These are phyloP conservation scores for Perkinsus chesapeaki DNA, from an alignment of 169 alveolate species.

Conservation along the genomic window DNA sequence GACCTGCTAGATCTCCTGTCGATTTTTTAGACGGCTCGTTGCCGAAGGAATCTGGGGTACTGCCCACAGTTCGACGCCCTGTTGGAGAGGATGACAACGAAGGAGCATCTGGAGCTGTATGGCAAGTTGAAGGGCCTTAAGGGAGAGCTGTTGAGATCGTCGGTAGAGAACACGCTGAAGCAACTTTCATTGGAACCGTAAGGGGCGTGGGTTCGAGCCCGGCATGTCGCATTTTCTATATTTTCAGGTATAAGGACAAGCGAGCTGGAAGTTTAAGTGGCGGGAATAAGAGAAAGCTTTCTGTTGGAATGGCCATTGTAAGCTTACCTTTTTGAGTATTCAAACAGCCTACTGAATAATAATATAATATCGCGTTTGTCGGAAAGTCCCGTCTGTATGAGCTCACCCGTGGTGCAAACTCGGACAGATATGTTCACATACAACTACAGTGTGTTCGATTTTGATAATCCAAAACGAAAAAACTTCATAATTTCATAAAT, in stretches of 20 bases:
- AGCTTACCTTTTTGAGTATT: conserved; percentile 71
- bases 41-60: conserved; percentile 48
- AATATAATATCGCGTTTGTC: too few species aligned
- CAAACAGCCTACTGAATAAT: conserved; percentile 63
- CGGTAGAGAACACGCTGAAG: not conserved
- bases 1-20: too few species aligned
- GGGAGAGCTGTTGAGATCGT: not conserved
- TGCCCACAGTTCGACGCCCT: conserved; percentile 75
- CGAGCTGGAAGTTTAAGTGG: conserved; percentile 62
- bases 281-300: conserved; percentile 80
- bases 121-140: conserved; percentile 60
- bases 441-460: too few species aligned
- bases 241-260: conserved; percentile 31
- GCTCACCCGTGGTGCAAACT: too few species aligned
- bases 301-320: conserved; percentile 75
- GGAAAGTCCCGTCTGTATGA: too few species aligned
- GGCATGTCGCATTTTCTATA: conserved; percentile 2
- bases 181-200: not conserved
- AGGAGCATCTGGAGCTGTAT: conserved; percentile 66
- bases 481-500: too few species aligned
- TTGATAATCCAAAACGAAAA: too few species aligned
- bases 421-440: too few species aligned
- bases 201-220: not conserved
- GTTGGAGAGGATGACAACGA: conserved; percentile 51
- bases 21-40: not conserved